A percentile compares a stretch with the other conserved stretches of the same genome.
Evolutionary conservation across 2,329 filamentous ascomycete genomes (phyloP).

Genomic region (Trichoderma sp.): DNA sequence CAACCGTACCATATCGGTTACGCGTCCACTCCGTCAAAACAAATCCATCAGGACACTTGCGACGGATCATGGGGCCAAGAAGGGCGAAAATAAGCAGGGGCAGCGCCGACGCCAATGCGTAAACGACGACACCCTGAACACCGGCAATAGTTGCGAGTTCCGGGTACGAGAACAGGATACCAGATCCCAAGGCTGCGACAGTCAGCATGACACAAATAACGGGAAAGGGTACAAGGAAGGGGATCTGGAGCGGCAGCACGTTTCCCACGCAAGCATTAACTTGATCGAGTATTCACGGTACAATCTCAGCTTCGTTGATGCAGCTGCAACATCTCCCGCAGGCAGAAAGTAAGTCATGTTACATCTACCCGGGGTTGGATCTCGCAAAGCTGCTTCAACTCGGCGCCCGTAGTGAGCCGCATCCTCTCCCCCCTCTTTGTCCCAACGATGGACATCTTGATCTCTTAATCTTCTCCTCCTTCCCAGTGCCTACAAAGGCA

Average conservation of each 20-base stretch:
- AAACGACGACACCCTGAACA: slow-evolving; percentile 74
- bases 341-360: background rate
- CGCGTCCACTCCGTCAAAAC: slow-evolving; percentile 82
- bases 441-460: background rate
- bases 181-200: slow-evolving; percentile 71
- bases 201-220: slow-evolving; percentile 39
- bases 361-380: slow-evolving; percentile 49
- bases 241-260: slow-evolving; percentile 78
- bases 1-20: slow-evolving; percentile 68
- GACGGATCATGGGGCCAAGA: slow-evolving; percentile 73
- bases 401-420: slow-evolving; percentile 85
- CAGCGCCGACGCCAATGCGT: slow-evolving; percentile 68
- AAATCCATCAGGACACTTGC: slow-evolving; percentile 78
- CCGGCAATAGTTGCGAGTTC: slow-evolving; percentile 76
- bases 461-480: background rate
- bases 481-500: background rate
- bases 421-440: slow-evolving; percentile 37
- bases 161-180: slow-evolving; percentile 80
- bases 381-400: slow-evolving; percentile 50
- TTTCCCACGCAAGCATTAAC: slow-evolving; percentile 99
- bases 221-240: slow-evolving; percentile 28
- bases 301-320: slow-evolving; percentile 80
- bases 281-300: slow-evolving; percentile 97
- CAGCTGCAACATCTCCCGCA: slow-evolving; percentile 42
- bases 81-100: slow-evolving; percentile 73